phyloP scores from a whole-genome alignment of 441 rosid species.

The Eugenia klotzschiana region DNA sequence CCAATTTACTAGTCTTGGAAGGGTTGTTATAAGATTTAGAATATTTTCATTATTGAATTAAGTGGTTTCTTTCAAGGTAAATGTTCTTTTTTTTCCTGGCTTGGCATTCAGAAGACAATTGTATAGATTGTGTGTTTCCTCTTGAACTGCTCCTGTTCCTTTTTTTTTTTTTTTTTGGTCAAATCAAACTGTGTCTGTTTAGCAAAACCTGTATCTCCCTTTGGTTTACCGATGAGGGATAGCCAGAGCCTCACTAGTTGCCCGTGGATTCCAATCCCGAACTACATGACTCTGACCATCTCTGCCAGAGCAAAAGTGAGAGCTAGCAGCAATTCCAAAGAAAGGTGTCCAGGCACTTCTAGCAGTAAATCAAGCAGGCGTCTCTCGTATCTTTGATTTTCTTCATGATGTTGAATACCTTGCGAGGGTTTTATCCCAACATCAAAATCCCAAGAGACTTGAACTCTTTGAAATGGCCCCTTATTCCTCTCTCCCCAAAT shows the following conservation, averaged over 20 bases:
- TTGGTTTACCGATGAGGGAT: slow-evolving; percentile 37
- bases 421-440: neutral
- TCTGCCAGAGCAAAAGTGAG: slow-evolving; percentile 64
- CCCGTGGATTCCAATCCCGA: slow-evolving; percentile 71
- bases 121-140: neutral
- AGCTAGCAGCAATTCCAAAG: slow-evolving; percentile 58
- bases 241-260: slow-evolving; percentile 77
- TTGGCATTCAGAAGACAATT: neutral
- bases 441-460: neutral
- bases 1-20: neutral
- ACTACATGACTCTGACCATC: slow-evolving; percentile 68
- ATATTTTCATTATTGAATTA: neutral
- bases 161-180: too few relatives aligned
- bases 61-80: neutral
- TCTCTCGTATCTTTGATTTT: slow-evolving; percentile 34
- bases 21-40: neutral
- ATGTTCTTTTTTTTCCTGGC: neutral
- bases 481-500: neutral
- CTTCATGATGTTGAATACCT: neutral
- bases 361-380: slow-evolving; percentile 46
- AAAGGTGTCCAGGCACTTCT: slow-evolving; percentile 56
- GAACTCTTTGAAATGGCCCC: neutral
- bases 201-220: slow-evolving; percentile 44
- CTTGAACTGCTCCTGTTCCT: neutral
- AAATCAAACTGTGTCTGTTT: neutral